Evolutionary conservation across 768 basidiomycete genomes (phyloP), one percentile per base, ranked within the genome.

Genomic region (Leucocoprinus leucothites): DNA sequence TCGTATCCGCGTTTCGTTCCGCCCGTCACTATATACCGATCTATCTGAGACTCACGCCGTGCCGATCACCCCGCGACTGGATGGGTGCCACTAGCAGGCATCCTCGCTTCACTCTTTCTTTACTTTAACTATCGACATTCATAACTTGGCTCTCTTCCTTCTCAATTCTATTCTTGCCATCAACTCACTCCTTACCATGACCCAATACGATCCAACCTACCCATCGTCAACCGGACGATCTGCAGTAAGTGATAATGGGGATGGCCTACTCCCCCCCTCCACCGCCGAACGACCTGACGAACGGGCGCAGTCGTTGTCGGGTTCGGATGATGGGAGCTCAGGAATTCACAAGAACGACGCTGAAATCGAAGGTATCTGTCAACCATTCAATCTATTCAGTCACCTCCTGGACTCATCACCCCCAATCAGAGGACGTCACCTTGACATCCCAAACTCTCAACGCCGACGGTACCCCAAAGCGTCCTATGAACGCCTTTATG

Each of bases 401-500:
- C 16, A 19, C 25, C 48, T 57, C 53, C 58, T 45, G 5, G 31
- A 21, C 25, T 57, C 36, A 56, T n/a, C 24, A 19, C 38, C 28
- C 38, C 60, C 60, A 69, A 70, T 68, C 28, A 72, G 74, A 53
- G 64, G 69, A 71, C 51, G 55, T 64, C 35, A 72, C 85, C 1
- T 69, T 91, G 66, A 92, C 85, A 18, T 82, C 82, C 3, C 91
- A 93, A 69, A 85, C 88, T 13, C 79, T 93, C 55, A 94, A 94
- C 67, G 78, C 88, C 1, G 91, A 94, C 62, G 91, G 91, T 24
- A 92, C 90, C 45, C 91, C 91, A 22, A 92, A 92, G 67, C 84
- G 91, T 11, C 91, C 91, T 31, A 93, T 94, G 91, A 94, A 94
- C 68, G 91, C 91, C 19, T 94, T 94, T 74, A 93, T 94, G 91